A percentile compares a stretch with the other conserved stretches of the same genome.
Conservation (phyloP, 108 stramenopile species). For the Cyclotella choctawhatcheeana region DNA sequence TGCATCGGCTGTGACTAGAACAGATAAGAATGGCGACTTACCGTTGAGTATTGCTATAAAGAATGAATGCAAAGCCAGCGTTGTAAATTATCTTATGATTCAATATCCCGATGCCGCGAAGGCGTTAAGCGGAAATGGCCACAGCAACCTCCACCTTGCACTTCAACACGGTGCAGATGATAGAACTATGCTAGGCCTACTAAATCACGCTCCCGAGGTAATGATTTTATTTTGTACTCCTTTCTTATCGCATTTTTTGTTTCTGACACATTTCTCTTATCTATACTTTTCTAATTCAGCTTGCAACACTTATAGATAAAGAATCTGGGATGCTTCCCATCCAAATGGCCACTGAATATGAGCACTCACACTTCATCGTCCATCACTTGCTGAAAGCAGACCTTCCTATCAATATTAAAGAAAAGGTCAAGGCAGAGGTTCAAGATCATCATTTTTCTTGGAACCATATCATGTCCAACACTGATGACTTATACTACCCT, state of each 20-base stretch:
- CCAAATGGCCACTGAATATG: slow-evolving; percentile 84
- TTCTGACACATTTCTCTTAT: too few species aligned
- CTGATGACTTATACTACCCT: slow-evolving; percentile 82
- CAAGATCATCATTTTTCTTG: slow-evolving; percentile 85
- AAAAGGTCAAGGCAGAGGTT: slow-evolving; percentile 84
- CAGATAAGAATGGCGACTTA: slow-evolving; percentile 81
- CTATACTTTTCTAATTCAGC: too few species aligned
- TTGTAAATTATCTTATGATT: slow-evolving; percentile 71
- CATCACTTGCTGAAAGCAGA: slow-evolving; percentile 85
- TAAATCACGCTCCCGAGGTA: slow-evolving; percentile 83
- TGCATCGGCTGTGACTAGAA: slow-evolving; percentile 69
- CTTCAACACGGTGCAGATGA: slow-evolving; percentile 84
- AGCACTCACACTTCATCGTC: slow-evolving; percentile 89
- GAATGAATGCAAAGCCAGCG: slow-evolving; percentile 71
- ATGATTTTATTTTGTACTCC: slow-evolving; percentile 34
- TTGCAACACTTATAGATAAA: slow-evolving; percentile 74
- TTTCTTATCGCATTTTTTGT: too few species aligned
- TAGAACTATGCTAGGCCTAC: slow-evolving; percentile 75
- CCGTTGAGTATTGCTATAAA: slow-evolving; percentile 87
- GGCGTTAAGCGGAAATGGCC: slow-evolving; percentile 81
- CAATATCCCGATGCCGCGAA: slow-evolving; percentile 80
- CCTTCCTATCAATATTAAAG: slow-evolving; percentile 85
- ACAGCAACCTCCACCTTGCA: slow-evolving; percentile 76
- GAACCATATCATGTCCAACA: slow-evolving; percentile 86
- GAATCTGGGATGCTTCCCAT: slow-evolving; percentile 82